These are phyloP conservation scores for Scopulariopsis brevicaulis DNA, from an alignment of 2,329 filamentous ascomycete genomes.

Conservation along the genomic window DNA sequence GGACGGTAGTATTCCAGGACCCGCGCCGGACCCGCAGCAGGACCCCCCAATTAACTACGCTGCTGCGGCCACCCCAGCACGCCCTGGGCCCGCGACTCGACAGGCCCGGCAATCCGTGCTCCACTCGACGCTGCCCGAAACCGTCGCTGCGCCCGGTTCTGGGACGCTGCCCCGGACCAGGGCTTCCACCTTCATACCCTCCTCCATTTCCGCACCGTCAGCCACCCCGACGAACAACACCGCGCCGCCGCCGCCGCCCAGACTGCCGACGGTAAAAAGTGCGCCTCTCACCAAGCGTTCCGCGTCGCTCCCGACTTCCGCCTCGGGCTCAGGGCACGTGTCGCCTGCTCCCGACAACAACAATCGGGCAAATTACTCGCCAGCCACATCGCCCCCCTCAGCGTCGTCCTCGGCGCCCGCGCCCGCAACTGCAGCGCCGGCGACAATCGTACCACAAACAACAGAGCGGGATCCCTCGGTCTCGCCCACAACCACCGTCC, in stretches of 20 bases:
- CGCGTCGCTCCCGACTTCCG: neutral
- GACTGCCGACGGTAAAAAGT: neutral
- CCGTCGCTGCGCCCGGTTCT: neutral
- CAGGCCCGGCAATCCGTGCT: neutral
- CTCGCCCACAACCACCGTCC: neutral
- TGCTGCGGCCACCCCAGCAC: neutral
- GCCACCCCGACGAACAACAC: neutral
- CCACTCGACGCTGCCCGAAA: neutral
- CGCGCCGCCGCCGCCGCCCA: neutral
- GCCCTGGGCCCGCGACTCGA: neutral
- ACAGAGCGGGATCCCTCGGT: neutral
- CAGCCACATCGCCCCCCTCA: neutral
- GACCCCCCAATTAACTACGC: slow-evolving; percentile 1
- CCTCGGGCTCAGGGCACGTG: neutral
- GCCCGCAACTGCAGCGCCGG: slow-evolving; percentile 12
- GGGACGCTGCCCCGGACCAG: slow-evolving; percentile 1
- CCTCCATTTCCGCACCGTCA: neutral
- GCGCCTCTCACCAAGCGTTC: neutral
- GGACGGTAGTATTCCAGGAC: neutral
- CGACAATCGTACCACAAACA: neutral
- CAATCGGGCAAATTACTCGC: neutral
- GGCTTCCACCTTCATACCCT: slow-evolving; percentile 1
- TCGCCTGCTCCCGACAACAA: neutral
- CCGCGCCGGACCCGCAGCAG: slow-evolving; percentile 3
- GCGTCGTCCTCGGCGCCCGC: neutral